phyloP scores from a whole-genome alignment of 1,284 basidiomycete species.

The Pterula multifida region DNA sequence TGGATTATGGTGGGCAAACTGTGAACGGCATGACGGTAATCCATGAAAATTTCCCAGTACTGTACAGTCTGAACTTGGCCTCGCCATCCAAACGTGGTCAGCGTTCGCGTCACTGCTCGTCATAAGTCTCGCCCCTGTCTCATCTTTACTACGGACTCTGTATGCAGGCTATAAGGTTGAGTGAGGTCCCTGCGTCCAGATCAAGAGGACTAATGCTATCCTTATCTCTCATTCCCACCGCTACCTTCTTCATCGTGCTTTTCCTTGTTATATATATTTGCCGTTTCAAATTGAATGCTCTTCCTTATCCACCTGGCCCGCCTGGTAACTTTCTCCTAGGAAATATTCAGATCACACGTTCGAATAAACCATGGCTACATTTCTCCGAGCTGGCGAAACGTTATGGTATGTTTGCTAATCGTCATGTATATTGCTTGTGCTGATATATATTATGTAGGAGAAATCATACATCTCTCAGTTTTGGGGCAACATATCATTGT shows the following conservation, averaged over 20 bases:
- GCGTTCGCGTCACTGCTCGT: too few species aligned
- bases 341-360: background rate
- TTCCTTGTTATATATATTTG: background rate
- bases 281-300: background rate
- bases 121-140: too few species aligned
- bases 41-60: too few species aligned
- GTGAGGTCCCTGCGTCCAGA: too few species aligned
- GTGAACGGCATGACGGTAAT: too few species aligned
- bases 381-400: background rate
- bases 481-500: slow-evolving; percentile 18
- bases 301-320: background rate
- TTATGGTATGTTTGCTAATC: background rate
- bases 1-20: too few species aligned
- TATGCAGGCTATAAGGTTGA: too few species aligned
- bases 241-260: background rate
- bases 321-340: background rate
- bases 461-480: slow-evolving; percentile 18
- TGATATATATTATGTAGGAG: slow-evolving; percentile 11
- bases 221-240: too few species aligned
- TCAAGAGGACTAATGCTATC: too few species aligned
- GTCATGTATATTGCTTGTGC: background rate
- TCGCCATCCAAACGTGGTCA: too few species aligned
- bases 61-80: too few species aligned
- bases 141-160: too few species aligned
- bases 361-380: background rate